Percentiles rank a stretch among this genome's conserved stretches.
These are phyloP conservation scores for Ceratobasidium sp. DNA, from an alignment of 1,284 basidiomycete genomes.

Conservation along the genomic window DNA sequence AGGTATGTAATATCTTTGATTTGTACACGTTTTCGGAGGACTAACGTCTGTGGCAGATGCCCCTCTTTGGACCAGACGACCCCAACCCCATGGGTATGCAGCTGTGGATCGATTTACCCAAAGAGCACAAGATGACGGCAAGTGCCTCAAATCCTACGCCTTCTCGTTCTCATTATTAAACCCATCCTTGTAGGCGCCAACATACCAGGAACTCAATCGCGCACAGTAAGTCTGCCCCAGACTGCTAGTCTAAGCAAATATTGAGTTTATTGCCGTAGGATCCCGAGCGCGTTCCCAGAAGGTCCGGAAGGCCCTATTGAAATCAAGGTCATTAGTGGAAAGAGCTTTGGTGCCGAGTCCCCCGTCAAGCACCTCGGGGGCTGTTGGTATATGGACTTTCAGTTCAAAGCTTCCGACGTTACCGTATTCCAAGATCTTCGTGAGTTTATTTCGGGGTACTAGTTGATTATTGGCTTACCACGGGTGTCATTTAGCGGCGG, in stretches of 20 bases:
- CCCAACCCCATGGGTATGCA: slow-evolving; percentile 87
- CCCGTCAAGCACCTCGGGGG: slow-evolving; percentile 92
- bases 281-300: slow-evolving; percentile 79
- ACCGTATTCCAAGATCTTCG: slow-evolving; percentile 88
- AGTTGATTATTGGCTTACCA: slow-evolving; percentile 3
- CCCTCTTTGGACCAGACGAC: slow-evolving; percentile 75
- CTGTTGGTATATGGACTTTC: slow-evolving; percentile 93
- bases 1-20: slow-evolving; percentile 54
- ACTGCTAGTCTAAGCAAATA: slow-evolving; percentile 8
- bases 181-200: slow-evolving; percentile 66
- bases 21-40: not conserved
- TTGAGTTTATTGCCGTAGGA: slow-evolving; percentile 60
- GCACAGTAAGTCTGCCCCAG: slow-evolving; percentile 63
- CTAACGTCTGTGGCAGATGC: slow-evolving; percentile 68
- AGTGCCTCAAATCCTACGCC: slow-evolving; percentile 52
- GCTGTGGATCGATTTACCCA: slow-evolving; percentile 94
- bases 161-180: not conserved
- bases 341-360: slow-evolving; percentile 86
- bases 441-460: slow-evolving; percentile 57
- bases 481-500: slow-evolving; percentile 65
- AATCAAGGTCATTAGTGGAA: slow-evolving; percentile 91
- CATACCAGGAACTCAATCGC: slow-evolving; percentile 81
- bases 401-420: slow-evolving; percentile 74
- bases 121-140: slow-evolving; percentile 86
- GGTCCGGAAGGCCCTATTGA: slow-evolving; percentile 78